phyloP scores from a whole-genome alignment of 768 basidiomycete genomes.

The Mycena vitilis region DNA sequence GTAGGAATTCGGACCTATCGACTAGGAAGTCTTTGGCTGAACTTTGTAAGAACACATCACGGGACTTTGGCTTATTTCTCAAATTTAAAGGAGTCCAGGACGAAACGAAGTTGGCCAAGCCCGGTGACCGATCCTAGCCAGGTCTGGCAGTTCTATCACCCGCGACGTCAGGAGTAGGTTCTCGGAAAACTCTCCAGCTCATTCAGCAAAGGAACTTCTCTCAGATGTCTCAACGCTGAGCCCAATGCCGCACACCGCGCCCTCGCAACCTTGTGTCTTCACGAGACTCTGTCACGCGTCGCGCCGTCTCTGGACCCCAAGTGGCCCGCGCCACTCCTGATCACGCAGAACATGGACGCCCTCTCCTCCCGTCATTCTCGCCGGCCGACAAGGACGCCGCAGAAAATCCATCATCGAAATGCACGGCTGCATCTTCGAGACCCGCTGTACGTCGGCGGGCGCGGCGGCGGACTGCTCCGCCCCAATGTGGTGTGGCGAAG shows the following conservation, averaged over 20 bases:
- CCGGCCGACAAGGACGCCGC: slow-evolving; percentile 25
- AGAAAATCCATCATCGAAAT: slow-evolving; percentile 50
- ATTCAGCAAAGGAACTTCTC: neutral
- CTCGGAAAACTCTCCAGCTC: neutral
- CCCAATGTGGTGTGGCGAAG: slow-evolving; percentile 56
- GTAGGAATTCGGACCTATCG: slow-evolving; percentile 43
- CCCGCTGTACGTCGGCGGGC: slow-evolving; percentile 52
- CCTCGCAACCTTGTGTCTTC: slow-evolving; percentile 50
- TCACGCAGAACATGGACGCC: slow-evolving; percentile 59
- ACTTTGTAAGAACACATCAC: slow-evolving; percentile 10
- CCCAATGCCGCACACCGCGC: slow-evolving; percentile 57
- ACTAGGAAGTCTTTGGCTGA: slow-evolving; percentile 40
- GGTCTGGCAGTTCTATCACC: slow-evolving; percentile 56
- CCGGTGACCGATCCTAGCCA: slow-evolving; percentile 44
- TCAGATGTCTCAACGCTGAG: slow-evolving; percentile 44
- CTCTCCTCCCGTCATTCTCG: slow-evolving; percentile 43
- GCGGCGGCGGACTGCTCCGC: too few species aligned
- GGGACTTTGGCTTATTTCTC: neutral
- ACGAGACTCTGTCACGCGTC: slow-evolving; percentile 38
- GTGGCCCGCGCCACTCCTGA: slow-evolving; percentile 38
- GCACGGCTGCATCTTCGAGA: slow-evolving; percentile 57
- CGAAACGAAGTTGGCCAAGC: slow-evolving; percentile 45
- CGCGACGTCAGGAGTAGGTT: slow-evolving; percentile 43
- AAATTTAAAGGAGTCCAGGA: slow-evolving; percentile 22
- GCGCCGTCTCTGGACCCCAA: slow-evolving; percentile 40